A percentile compares a stretch with the other conserved stretches of the same genome.
These are phyloP conservation scores for Wickerhamiella alocasiicola DNA, from an alignment of 805 yeast genomes.

Conservation along the genomic window DNA sequence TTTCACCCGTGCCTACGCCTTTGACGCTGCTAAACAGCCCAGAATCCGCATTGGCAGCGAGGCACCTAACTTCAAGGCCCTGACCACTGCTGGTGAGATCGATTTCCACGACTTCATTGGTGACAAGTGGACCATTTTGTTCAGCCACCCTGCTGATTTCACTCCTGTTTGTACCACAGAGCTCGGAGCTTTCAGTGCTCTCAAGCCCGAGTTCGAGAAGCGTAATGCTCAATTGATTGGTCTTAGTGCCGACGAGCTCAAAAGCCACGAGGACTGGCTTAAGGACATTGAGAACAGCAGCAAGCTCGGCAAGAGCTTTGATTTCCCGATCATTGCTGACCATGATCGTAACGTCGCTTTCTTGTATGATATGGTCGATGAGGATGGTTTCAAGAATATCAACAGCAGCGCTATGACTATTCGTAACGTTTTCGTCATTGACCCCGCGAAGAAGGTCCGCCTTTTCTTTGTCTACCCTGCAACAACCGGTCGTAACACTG, in stretches of 20 bases:
- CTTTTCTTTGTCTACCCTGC: constrained; percentile 83
- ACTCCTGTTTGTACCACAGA: constrained; percentile 97
- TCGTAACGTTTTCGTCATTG: constrained; percentile 85
- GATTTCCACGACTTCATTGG: constrained; percentile 82
- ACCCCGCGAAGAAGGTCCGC: constrained; percentile 81
- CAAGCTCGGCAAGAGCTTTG: constrained; percentile 51
- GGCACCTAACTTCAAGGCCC: constrained; percentile 82
- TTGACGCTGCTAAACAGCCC: constrained; percentile 24
- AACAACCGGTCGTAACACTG: constrained; percentile 85
- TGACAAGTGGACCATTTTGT: constrained; percentile 74
- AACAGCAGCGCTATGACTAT: constrained; percentile 71
- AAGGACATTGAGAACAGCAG: constrained; percentile 82
- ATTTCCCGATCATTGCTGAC: constrained; percentile 88
- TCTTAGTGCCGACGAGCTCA: constrained; percentile 72
- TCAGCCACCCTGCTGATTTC: constrained; percentile 93
- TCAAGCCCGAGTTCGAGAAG: constrained; percentile 77
- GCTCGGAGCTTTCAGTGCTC: constrained; percentile 81
- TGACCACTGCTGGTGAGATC: constrained; percentile 69
- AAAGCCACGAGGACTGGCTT: constrained; percentile 74
- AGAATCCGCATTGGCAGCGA: constrained; percentile 60
- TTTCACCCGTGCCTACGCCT: constrained; percentile 13
- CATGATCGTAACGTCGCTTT: constrained; percentile 72
- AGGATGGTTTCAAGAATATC: constrained; percentile 66
- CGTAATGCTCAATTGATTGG: constrained; percentile 85
- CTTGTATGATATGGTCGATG: constrained; percentile 78